Base-by-base conservation (phyloP, 2,329 filamentous ascomycete genomes). In the Claviceps purpurea region DNA sequence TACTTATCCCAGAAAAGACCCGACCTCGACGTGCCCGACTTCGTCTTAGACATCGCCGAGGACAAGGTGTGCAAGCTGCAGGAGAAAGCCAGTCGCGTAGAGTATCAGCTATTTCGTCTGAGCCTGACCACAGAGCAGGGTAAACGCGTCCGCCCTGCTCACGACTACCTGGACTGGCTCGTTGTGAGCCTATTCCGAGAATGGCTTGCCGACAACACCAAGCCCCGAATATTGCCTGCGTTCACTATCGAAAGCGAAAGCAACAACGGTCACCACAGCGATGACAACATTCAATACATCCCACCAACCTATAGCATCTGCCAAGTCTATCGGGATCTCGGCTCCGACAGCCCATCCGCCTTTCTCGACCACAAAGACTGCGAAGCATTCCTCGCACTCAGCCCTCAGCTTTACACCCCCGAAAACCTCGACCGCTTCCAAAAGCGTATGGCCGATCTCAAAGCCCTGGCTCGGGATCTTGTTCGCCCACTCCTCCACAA, bases 111-210 rank as follows among this genome's bases (percentile, higher is more conserved):
- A 7, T 26, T 26, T 2, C 26, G 26, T 26, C 26, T 26, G 7
- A 26, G 26, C 26, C 26, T 26, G 26, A 26, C 26, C 26, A 26
- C 26, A 26, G 26, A 84, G 13, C 75, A 84, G 56, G 91, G 91
- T 51, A 89, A 96, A 64, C 80, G 89, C 51, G 86, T 24, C 22
- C 3, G 22, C 3, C 22, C 22, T 24, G 22, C 22, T 24, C 22
- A 24, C 49, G 82, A 82, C 51, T 95, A 90, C 65, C 74, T 95
- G 20, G 89, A 95, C 68, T 96, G 90, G 90, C 78, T 95, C 6
- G 89, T 83, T 20, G 80, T 95, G 47, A 87, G 82, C 44, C 73
- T 95, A 14, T 97, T 95, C 69, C 79, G 91, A 8, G 26, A 26
- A 26, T 26, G 26, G 26, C 26, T 26, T 26, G 26, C 26, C 26